Evolutionary conservation across 2,329 filamentous ascomycete genomes (phyloP), one percentile per base, ranked within the genome.

Genomic region (Coniochaeta prunicola): DNA sequence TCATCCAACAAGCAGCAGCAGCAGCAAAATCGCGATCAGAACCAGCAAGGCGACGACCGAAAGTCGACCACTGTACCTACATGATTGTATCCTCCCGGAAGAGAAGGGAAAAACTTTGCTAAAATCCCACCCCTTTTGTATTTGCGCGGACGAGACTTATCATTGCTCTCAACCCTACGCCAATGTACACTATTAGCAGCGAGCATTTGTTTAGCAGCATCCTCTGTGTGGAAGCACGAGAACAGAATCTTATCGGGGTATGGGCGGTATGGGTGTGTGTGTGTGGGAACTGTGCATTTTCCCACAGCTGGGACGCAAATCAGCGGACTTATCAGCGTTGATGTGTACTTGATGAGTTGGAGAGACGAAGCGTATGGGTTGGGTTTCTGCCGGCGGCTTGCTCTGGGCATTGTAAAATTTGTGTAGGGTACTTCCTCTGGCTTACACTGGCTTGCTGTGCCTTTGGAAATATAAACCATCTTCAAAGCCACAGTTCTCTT

Each of bases 1-100:
- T 62, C 59, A 31, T 60, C 60, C n/a, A 69, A 72, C 58, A 70
- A 71, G 59, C 70, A 72, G 59, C 64, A 66, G 57, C 62, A 68
- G 19, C 68, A 68, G 50, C 68, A 72, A 48, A 36, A 54, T 26
- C 56, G 61, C 59, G 57, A 59, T 53, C 60, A 59, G 30, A 62
- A 58, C 56, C 54, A 58, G 50, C 59, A 56, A 59, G 56, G n/a
- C n/a, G 45, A 58, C 34, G 42, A 53, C 45, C 56, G 40, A 21
- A 58, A 53, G 42, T n/a, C 36, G 31, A 53, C 28, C 42, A 58
- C 33, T 42, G 54, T 42, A 38, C 15, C 45, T 50, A 50, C 45
- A 28, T 50, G 45, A 50, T 50, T 21, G n/a, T 28, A 2, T 26
- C 13, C 13, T 28, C 45, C 21, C 45, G 45, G 9, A 38, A 36